Conservation (phyloP, 2,329 filamentous ascomycete species). For the Neurospora crassa region DNA sequence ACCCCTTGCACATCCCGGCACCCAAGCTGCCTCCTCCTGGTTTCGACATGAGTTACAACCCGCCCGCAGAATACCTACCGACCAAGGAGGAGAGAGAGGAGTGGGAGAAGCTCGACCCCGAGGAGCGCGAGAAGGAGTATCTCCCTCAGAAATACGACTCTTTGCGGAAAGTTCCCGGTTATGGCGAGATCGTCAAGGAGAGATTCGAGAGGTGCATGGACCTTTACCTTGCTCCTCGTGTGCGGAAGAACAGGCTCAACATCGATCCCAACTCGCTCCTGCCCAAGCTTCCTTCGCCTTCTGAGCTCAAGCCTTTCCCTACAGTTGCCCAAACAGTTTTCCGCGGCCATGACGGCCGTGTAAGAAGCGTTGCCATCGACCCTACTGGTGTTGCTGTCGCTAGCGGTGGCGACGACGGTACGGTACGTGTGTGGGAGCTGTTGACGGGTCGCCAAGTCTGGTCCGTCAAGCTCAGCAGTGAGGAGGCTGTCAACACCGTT, state of each 20-base stretch:
- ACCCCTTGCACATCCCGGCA: constrained; percentile 90
- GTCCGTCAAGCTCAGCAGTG: constrained; percentile 67
- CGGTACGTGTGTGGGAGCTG: constrained; percentile 82
- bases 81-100: constrained; percentile 71
- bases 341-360: constrained; percentile 77
- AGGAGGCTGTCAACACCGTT: constrained; percentile 75
- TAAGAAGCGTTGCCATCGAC: constrained; percentile 76
- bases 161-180: constrained; percentile 84
- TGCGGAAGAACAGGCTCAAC: constrained; percentile 88
- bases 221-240: constrained; percentile 84
- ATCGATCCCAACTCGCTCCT: constrained; percentile 91
- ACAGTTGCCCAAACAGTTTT: constrained; percentile 83
- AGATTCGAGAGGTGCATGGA: constrained; percentile 93
- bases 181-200: constrained; percentile 84
- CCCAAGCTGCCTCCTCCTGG: constrained; percentile 89
- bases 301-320: constrained; percentile 91
- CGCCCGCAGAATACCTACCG: constrained; percentile 87
- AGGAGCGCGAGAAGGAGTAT: constrained; percentile 85
- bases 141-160: constrained; percentile 74
- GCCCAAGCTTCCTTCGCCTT: constrained; percentile 84
- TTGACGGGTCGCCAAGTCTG: constrained; percentile 79
- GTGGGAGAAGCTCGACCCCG: constrained; percentile 80
- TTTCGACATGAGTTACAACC: constrained; percentile 94
- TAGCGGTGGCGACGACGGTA: constrained; percentile 90
- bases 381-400: constrained; percentile 55